Evolutionary conservation across 2,329 filamentous ascomycete species (phyloP).

Genomic region (Dryadomyces quercivorus): DNA sequence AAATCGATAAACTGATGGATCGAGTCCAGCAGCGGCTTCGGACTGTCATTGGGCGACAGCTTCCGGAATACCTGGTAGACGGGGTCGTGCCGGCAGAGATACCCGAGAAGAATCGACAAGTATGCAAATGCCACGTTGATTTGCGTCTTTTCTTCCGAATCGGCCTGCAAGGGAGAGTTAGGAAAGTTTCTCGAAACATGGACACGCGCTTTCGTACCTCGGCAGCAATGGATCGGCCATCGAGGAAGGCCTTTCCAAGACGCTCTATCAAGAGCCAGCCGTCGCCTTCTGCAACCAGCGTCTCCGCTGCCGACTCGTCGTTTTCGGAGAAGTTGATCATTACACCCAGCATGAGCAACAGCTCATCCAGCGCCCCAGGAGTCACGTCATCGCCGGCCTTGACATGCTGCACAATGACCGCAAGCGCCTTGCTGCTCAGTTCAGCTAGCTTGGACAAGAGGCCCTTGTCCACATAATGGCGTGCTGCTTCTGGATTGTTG

Average conservation of each 20-base stretch:
- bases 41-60: constrained; percentile 29
- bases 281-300: constrained; percentile 19
- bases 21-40: constrained; percentile 34
- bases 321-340: constrained; percentile 84
- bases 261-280: constrained; percentile 29
- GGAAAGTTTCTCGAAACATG: neutral
- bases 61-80: constrained; percentile 30
- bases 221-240: constrained; percentile 50
- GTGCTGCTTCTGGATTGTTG: constrained; percentile 57
- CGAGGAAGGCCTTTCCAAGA: constrained; percentile 55
- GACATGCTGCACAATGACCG: constrained; percentile 29
- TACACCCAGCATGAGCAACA: constrained; percentile 68
- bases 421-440: constrained; percentile 40
- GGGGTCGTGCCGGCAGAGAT: constrained; percentile 50
- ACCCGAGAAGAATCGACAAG: constrained; percentile 71
- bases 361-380: constrained; percentile 47
- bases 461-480: constrained; percentile 51
- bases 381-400: constrained; percentile 36
- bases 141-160: constrained; percentile 62
- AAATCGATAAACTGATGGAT: constrained; percentile 43
- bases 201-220: constrained; percentile 41
- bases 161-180: constrained; percentile 33
- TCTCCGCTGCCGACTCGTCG: constrained; percentile 47
- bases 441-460: constrained; percentile 36
- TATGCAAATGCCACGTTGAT: constrained; percentile 80